A percentile compares a stretch with the other conserved stretches of the same genome.
These are phyloP conservation scores for Thielaviopsis musarum DNA, from an alignment of 2,329 filamentous ascomycete species.

Conservation along the genomic window DNA sequence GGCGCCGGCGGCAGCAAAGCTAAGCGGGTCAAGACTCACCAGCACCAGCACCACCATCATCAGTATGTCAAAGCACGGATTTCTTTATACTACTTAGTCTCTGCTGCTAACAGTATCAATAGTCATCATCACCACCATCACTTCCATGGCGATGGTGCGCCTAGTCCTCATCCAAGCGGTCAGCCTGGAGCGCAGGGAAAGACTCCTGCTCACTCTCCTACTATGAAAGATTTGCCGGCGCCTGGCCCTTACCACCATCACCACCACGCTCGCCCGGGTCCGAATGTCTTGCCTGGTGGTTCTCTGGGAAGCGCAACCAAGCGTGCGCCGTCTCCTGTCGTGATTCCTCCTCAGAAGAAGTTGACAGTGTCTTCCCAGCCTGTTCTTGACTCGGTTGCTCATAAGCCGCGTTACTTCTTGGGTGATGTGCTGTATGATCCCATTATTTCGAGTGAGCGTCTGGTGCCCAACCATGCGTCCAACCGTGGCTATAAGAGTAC, in stretches of 20 bases:
- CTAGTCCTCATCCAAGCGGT: not conserved
- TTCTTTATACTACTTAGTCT: not conserved
- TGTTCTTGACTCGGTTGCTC: constrained; percentile 54
- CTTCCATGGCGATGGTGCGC: constrained; percentile 34
- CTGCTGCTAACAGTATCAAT: constrained; percentile 1
- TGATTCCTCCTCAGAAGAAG: constrained; percentile 41
- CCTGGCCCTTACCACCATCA: constrained; percentile 31
- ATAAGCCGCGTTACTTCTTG: constrained; percentile 60
- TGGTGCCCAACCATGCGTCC: constrained; percentile 25
- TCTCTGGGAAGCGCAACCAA: constrained; percentile 14
- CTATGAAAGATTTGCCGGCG: not conserved
- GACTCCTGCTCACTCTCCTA: not conserved
- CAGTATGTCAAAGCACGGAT: constrained; percentile 31
- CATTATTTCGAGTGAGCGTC: constrained; percentile 36
- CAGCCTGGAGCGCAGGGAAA: not conserved
- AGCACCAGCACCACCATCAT: constrained; percentile 41
- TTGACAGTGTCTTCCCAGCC: constrained; percentile 50
- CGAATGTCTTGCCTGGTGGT: not conserved
- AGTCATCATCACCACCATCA: constrained; percentile 33
- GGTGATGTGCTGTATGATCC: constrained; percentile 73
- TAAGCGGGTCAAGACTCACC: constrained; percentile 52
- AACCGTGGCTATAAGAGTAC: constrained; percentile 32
- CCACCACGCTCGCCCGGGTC: constrained; percentile 21
- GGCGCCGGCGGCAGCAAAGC: constrained; percentile 42
- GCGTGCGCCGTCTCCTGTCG: constrained; percentile 22